Percentiles rank a stretch among this genome's conserved stretches.
Evolutionary conservation across 306 rosid species (phyloP).

Genomic region (Fragaria ananassa): DNA sequence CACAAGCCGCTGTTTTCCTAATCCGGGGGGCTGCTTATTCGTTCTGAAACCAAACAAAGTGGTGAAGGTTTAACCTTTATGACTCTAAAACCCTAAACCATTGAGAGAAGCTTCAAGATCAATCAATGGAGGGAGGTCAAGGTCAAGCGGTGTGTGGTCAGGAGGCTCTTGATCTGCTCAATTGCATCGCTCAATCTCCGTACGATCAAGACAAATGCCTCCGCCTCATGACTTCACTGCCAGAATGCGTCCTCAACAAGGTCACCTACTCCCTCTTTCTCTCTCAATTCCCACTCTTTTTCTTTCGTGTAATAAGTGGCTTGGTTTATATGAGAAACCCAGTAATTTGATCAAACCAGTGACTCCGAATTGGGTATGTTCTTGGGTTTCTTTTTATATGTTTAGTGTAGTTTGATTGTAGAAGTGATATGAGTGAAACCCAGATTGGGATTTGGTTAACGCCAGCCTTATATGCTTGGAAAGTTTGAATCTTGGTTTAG

Average conservation of each 20-base stretch:
- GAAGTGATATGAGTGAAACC: not conserved
- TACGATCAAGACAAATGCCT: conserved; percentile 65
- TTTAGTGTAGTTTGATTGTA: not conserved
- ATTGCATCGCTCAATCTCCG: conserved; percentile 66
- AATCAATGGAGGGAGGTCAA: conserved; percentile 41
- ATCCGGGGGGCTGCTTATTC: not conserved
- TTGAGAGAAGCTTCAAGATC: conserved; percentile 1
- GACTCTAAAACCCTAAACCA: conserved; percentile 20
- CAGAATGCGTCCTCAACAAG: conserved; percentile 68
- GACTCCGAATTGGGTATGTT: not conserved
- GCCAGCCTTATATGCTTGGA: not conserved
- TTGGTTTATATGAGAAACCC: not conserved
- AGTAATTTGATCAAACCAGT: not conserved
- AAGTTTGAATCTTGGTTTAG: not conserved
- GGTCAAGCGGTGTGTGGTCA: conserved; percentile 55
- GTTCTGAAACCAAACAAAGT: not conserved
- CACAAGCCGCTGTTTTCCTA: not conserved
- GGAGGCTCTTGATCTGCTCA: conserved; percentile 72
- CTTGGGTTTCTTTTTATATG: not conserved
- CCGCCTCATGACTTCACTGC: conserved; percentile 56
- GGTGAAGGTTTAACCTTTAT: not conserved
- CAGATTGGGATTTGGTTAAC: conserved; percentile 2
- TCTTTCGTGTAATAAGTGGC: not conserved
- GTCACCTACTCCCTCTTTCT: conserved; percentile 30
- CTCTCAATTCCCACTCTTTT: not conserved